phyloP scores from a whole-genome alignment of 169 alveolate species.

The Cryptosporidium sp. region DNA sequence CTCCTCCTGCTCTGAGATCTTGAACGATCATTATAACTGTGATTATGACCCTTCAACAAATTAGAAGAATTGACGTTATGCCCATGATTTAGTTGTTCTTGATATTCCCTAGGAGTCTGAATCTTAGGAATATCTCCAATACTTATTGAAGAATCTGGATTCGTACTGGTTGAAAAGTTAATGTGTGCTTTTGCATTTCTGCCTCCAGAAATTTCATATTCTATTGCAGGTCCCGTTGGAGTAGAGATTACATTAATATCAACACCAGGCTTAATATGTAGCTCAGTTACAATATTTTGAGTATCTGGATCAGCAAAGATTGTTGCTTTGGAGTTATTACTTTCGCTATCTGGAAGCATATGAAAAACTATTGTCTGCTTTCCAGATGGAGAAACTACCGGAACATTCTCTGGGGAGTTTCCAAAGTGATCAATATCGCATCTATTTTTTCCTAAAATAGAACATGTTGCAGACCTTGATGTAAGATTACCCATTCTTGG shows the following conservation, averaged over 20 bases:
- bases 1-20: conserved; percentile 31
- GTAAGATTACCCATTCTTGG: conserved; percentile 59
- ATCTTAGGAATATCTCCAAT: conserved; percentile 48
- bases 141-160: conserved; percentile 7
- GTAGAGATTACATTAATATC: conserved; percentile 70
- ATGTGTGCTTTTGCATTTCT: conserved; percentile 73
- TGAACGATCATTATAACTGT: background rate
- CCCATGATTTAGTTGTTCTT: background rate
- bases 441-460: background rate
- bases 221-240: conserved; percentile 74
- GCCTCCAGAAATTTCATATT: conserved; percentile 66
- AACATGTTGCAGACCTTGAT: conserved; percentile 4
- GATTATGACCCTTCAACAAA: background rate
- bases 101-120: conserved; percentile 25
- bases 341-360: conserved; percentile 57
- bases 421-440: background rate
- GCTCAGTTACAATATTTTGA: conserved; percentile 63
- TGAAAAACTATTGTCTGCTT: conserved; percentile 72
- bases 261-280: conserved; percentile 67
- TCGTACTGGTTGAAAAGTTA: conserved; percentile 32
- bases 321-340: conserved; percentile 53
- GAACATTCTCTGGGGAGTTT: conserved; percentile 17
- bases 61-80: background rate
- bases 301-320: conserved; percentile 73
- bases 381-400: conserved; percentile 52